Percentiles rank a stretch among this genome's conserved stretches.
Evolutionary conservation across 2,329 filamentous ascomycete species (phyloP).

Genomic region (Xylariaceae sp.): DNA sequence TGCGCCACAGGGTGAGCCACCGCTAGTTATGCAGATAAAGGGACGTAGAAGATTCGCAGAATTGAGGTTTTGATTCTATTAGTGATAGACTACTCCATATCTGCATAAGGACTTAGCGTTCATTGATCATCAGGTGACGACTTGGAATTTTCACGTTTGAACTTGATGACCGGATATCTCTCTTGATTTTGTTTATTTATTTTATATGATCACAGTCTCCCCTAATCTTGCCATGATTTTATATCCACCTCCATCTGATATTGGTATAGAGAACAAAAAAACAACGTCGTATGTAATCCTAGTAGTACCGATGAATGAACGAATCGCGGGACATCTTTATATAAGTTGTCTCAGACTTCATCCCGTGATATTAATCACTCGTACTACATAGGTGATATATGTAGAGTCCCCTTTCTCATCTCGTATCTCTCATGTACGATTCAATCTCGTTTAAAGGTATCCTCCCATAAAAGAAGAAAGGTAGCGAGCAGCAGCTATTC

Average conservation of each 20-base stretch:
- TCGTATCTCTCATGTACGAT: too few relatives aligned
- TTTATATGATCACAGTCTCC: too few relatives aligned
- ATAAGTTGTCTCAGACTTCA: not conserved
- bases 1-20: constrained; percentile 11
- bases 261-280: not conserved
- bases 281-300: not conserved
- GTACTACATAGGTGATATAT: not conserved
- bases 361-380: not conserved
- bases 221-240: not conserved
- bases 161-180: too few relatives aligned
- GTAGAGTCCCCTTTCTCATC: not conserved
- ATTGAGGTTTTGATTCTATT: not conserved
- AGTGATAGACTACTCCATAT: not conserved
- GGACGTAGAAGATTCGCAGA: not conserved
- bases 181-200: too few relatives aligned
- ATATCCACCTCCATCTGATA: not conserved
- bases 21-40: not conserved
- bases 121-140: not conserved
- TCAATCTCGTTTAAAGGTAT: too few relatives aligned
- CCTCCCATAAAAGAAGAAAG: not conserved
- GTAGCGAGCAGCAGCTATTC: not conserved
- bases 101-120: not conserved
- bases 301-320: not conserved
- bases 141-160: too few relatives aligned
- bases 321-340: not conserved